Conservation (phyloP, 768 basidiomycete genomes). For the Podaxis sp. region DNA sequence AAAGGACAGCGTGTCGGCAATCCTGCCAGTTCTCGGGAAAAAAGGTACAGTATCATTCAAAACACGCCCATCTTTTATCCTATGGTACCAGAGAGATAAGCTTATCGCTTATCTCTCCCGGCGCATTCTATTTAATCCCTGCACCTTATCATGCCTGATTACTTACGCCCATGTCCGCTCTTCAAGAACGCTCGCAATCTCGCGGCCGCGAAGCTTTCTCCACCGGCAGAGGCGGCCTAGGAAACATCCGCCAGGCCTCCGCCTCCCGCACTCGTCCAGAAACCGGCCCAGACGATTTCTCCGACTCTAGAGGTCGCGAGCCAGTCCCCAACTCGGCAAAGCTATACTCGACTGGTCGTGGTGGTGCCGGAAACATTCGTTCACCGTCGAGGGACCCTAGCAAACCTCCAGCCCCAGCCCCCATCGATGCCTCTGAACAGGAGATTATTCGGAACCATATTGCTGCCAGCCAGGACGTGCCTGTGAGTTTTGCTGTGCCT, state of each 20-base stretch:
- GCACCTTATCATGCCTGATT: background rate
- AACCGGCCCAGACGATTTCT: conserved; percentile 54
- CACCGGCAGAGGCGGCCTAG: conserved; percentile 66
- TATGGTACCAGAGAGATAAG: background rate
- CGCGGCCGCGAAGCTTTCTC: conserved; percentile 62
- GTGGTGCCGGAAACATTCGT: conserved; percentile 84
- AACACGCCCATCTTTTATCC: background rate
- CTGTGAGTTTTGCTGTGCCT: conserved; percentile 28
- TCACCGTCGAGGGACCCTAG: conserved; percentile 50
- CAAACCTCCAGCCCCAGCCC: conserved; percentile 23
- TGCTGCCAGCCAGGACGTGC: conserved; percentile 26
- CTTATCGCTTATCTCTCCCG: background rate
- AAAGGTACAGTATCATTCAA: background rate
- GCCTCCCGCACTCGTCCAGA: conserved; percentile 42
- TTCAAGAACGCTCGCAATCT: conserved; percentile 46
- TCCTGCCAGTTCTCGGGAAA: background rate
- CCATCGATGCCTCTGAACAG: conserved; percentile 34
- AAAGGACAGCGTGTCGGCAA: conserved; percentile 1
- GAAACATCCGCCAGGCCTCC: conserved; percentile 60
- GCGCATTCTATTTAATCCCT: background rate
- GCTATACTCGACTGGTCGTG: conserved; percentile 65
- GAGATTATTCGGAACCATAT: conserved; percentile 36
- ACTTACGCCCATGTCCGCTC: background rate
- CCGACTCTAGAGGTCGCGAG: conserved; percentile 62
- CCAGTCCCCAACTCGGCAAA: conserved; percentile 33